These are phyloP conservation scores for Phytophthora pluvialis DNA, from an alignment of 352 stramenopile genomes.

Conservation along the genomic window DNA sequence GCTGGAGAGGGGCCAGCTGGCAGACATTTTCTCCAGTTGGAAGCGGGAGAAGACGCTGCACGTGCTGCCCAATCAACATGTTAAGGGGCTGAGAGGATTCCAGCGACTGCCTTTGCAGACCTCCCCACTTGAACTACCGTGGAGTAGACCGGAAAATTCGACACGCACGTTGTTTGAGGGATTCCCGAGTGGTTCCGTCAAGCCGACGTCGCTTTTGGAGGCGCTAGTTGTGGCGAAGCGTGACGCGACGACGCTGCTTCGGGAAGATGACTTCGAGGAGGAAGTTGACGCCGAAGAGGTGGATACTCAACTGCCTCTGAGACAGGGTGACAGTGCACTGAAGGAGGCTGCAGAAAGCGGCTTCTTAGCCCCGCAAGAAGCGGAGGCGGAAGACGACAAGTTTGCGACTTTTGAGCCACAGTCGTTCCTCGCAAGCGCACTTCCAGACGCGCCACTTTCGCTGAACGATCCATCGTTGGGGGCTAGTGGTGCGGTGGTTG, in stretches of 20 bases:
- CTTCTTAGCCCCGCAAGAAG: slow-evolving; percentile 18
- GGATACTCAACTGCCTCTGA: background rate
- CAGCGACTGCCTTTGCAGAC: slow-evolving; percentile 57
- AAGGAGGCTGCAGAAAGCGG: background rate
- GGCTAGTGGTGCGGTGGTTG: background rate
- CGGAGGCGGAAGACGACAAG: slow-evolving; percentile 19
- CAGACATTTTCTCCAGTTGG: slow-evolving; percentile 59
- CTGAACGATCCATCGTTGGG: background rate
- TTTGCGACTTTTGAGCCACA: slow-evolving; percentile 23
- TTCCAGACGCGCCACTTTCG: slow-evolving; percentile 24
- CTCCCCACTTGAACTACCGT: slow-evolving; percentile 44
- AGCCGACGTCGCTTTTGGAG: slow-evolving; percentile 47
- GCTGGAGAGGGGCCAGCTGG: slow-evolving; percentile 16
- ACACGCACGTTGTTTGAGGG: slow-evolving; percentile 38
- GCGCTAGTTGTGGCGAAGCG: slow-evolving; percentile 38
- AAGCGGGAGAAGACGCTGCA: slow-evolving; percentile 57
- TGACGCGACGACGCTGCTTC: slow-evolving; percentile 15
- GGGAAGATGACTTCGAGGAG: slow-evolving; percentile 36
- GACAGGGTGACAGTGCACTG: background rate
- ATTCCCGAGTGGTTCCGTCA: slow-evolving; percentile 38
- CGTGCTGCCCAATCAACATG: slow-evolving; percentile 44
- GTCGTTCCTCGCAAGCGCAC: slow-evolving; percentile 15
- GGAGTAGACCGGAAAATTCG: slow-evolving; percentile 22
- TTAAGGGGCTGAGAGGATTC: slow-evolving; percentile 52
- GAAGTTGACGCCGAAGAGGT: slow-evolving; percentile 10